Evolutionary conservation across 148 eudicot species (phyloP).

Genomic region (Heliamphora exappendiculata): DNA sequence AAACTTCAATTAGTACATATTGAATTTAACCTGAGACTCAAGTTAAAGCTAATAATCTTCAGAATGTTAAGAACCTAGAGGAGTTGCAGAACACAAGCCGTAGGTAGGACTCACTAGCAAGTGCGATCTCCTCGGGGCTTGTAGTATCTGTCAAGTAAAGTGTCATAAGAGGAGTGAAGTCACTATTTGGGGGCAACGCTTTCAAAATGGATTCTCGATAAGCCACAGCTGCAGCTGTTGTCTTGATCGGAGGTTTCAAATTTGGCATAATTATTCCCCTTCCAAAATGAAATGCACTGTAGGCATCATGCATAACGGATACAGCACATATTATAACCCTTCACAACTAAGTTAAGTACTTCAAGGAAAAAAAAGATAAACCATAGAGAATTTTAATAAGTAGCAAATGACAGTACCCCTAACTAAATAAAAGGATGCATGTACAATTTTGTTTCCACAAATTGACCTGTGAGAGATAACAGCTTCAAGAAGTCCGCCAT

Average conservation of each 20-base stretch:
- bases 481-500: constrained; percentile 80
- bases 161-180: constrained; percentile 93
- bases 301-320: constrained; percentile 8
- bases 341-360: neutral
- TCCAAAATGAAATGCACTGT: constrained; percentile 72
- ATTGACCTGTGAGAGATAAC: constrained; percentile 76
- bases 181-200: constrained; percentile 46
- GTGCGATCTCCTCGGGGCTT: constrained; percentile 72
- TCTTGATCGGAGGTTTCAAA: constrained; percentile 83
- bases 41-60: neutral
- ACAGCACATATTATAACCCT: neutral
- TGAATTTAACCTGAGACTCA: neutral
- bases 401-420: neutral
- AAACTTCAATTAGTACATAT: neutral
- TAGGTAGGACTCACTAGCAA: constrained; percentile 61
- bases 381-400: neutral
- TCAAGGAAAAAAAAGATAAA: neutral
- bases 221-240: constrained; percentile 71
- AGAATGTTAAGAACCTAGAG: neutral
- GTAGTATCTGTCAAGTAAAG: constrained; percentile 86
- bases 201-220: constrained; percentile 72
- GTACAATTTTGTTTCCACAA: neutral
- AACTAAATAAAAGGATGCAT: constrained; percentile 5
- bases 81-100: neutral
- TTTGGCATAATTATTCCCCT: constrained; percentile 96